A percentile compares a stretch with the other conserved stretches of the same genome.
Evolutionary conservation across 2,329 filamentous ascomycete species (phyloP).

Genomic region (Lasiodiplodia theobromae): DNA sequence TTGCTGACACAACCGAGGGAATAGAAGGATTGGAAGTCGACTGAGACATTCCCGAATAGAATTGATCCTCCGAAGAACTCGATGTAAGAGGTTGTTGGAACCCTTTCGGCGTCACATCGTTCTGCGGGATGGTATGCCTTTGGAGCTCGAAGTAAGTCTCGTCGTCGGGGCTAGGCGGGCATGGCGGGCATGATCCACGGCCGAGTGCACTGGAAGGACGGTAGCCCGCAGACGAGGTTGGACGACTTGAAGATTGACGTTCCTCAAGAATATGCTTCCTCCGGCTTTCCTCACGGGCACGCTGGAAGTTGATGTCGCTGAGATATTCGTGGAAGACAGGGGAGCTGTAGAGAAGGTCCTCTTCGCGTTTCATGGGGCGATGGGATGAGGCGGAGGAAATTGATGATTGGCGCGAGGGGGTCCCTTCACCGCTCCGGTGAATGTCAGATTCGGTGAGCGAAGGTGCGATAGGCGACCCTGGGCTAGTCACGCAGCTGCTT

Average conservation of each 20-base stretch:
- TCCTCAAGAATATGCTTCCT: constrained; percentile 45
- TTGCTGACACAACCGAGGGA: constrained; percentile 57
- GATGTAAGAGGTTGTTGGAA: constrained; percentile 40
- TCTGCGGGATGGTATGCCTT: not conserved
- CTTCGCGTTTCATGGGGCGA: constrained; percentile 26
- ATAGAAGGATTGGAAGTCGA: constrained; percentile 60
- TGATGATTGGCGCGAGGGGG: constrained; percentile 48
- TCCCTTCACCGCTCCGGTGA: constrained; percentile 33
- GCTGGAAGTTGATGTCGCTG: constrained; percentile 42
- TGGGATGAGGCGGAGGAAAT: constrained; percentile 48
- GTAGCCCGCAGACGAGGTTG: constrained; percentile 16
- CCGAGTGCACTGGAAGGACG: constrained; percentile 39
- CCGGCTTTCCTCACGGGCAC: constrained; percentile 48
- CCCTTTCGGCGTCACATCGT: constrained; percentile 15
- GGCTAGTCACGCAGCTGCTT: constrained; percentile 46
- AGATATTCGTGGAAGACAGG: constrained; percentile 31
- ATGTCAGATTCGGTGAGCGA: constrained; percentile 34
- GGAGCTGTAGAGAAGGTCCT: constrained; percentile 19
- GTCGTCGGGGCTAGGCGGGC: constrained; percentile 59
- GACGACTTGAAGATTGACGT: constrained; percentile 33
- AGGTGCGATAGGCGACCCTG: constrained; percentile 52
- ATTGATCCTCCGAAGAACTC: constrained; percentile 57
- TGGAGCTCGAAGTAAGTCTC: constrained; percentile 34
- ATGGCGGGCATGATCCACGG: constrained; percentile 48
- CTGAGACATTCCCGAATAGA: constrained; percentile 56